Percentiles rank a stretch among this genome's conserved stretches.
phyloP scores from a whole-genome alignment of 78 protist species.

The Creolimax fragrantissima region DNA sequence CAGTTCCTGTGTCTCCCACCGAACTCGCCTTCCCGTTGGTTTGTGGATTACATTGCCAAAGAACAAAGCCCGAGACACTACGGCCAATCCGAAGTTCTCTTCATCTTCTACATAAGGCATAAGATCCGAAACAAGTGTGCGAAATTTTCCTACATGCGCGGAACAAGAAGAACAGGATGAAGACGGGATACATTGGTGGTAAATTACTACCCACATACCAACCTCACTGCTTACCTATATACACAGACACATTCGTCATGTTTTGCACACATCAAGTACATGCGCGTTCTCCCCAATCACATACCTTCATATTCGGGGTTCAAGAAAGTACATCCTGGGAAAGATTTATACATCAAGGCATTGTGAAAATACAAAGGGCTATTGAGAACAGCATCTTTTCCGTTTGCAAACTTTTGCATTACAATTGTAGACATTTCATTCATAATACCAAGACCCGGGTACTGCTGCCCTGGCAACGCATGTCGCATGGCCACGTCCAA shows the following conservation, averaged over 20 bases:
- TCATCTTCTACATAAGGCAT: neutral
- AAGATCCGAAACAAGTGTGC: neutral
- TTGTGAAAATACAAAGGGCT: constrained; percentile 28
- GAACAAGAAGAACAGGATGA: neutral
- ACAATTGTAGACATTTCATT: neutral
- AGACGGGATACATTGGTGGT: neutral
- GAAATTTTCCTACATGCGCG: neutral
- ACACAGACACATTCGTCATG: neutral
- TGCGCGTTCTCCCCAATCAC: neutral
- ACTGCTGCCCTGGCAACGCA: neutral
- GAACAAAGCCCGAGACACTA: neutral
- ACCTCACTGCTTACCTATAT: no score
- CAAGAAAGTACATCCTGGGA: neutral
- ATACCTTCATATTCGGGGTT: constrained; percentile 21
- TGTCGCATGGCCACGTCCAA: neutral
- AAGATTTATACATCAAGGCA: neutral
- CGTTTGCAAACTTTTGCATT: neutral
- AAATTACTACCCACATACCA: no score
- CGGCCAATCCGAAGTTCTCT: neutral
- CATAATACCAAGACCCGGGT: neutral
- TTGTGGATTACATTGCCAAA: neutral
- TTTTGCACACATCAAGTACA: no score
- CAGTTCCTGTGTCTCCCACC: neutral
- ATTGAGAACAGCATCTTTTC: neutral
- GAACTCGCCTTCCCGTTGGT: neutral